These are phyloP conservation scores for Suillus plorans DNA, from an alignment of 768 basidiomycete genomes.

Conservation along the genomic window DNA sequence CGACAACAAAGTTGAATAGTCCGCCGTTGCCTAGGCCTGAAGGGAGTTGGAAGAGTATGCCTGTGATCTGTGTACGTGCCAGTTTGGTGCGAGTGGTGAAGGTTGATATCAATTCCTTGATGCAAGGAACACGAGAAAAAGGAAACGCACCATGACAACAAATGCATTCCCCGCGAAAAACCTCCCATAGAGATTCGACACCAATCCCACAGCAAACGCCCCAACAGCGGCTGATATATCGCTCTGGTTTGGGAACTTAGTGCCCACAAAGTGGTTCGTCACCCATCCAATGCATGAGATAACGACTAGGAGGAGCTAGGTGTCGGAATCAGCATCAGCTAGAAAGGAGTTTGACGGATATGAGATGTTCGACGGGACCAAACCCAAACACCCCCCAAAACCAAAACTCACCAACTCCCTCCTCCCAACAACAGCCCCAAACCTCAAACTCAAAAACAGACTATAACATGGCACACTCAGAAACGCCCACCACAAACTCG, in stretches of 20 bases:
- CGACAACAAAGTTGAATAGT: slow-evolving; percentile 66
- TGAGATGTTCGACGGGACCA: background rate
- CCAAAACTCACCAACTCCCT: slow-evolving; percentile 51
- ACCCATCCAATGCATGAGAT: slow-evolving; percentile 76
- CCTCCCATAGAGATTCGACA: slow-evolving; percentile 76
- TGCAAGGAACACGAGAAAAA: background rate
- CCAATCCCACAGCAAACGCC: slow-evolving; percentile 79
- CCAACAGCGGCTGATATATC: slow-evolving; percentile 82
- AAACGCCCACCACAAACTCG: slow-evolving; percentile 74
- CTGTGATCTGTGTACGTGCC: slow-evolving; percentile 49
- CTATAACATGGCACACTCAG: slow-evolving; percentile 71
- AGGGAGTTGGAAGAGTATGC: slow-evolving; percentile 83
- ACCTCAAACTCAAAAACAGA: slow-evolving; percentile 62
- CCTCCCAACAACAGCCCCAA: slow-evolving; percentile 55
- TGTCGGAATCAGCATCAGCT: background rate
- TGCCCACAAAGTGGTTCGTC: slow-evolving; percentile 65
- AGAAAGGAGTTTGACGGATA: background rate
- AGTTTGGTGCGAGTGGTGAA: background rate
- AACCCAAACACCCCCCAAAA: background rate
- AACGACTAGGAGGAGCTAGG: slow-evolving; percentile 44
- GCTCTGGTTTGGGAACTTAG: slow-evolving; percentile 61
- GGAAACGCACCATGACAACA: slow-evolving; percentile 67
- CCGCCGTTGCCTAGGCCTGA: slow-evolving; percentile 81
- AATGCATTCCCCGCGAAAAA: slow-evolving; percentile 75
- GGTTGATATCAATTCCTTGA: background rate